Evolutionary conservation across 1,284 basidiomycete species (phyloP).

Genomic region (Sutorius eximius): DNA sequence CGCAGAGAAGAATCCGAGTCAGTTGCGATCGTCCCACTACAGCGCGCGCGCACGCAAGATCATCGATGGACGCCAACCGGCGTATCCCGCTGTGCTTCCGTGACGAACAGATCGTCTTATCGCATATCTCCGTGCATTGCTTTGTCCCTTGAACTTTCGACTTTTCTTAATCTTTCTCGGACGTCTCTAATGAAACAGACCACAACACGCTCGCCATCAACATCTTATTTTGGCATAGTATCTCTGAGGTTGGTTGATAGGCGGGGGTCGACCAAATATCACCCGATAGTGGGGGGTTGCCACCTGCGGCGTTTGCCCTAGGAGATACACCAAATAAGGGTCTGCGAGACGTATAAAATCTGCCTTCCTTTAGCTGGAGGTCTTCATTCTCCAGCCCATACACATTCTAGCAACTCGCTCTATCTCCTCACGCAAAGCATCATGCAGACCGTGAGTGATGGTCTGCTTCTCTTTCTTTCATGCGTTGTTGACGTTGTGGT

Average conservation of each 20-base stretch:
- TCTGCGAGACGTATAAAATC: slow-evolving; percentile 9
- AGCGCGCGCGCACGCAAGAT: not conserved
- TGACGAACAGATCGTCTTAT: too few relatives aligned
- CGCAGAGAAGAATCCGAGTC: not conserved
- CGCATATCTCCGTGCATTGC: too few relatives aligned
- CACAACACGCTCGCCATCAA: not conserved
- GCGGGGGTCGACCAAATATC: not conserved
- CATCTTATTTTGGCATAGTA: not conserved
- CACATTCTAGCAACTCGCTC: slow-evolving; percentile 4
- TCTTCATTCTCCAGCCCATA: not conserved
- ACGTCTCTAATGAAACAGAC: not conserved
- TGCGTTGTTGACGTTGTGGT: not conserved
- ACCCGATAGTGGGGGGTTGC: not conserved
- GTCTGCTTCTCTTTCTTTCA: not conserved
- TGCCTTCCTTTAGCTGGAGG: not conserved
- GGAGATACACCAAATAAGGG: slow-evolving; percentile 9
- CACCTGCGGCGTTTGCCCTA: not conserved
- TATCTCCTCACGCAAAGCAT: not conserved
- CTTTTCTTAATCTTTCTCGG: not conserved
- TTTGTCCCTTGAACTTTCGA: not conserved
- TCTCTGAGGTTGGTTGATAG: not conserved
- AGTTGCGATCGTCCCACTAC: not conserved
- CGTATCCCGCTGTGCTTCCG: not conserved
- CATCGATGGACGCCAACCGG: not conserved
- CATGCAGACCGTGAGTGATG: slow-evolving; percentile 25